Evolutionary conservation across 1,284 basidiomycete genomes (phyloP), one percentile per base, ranked within the genome.

Genomic region (Apiotrichum montevideense): DNA sequence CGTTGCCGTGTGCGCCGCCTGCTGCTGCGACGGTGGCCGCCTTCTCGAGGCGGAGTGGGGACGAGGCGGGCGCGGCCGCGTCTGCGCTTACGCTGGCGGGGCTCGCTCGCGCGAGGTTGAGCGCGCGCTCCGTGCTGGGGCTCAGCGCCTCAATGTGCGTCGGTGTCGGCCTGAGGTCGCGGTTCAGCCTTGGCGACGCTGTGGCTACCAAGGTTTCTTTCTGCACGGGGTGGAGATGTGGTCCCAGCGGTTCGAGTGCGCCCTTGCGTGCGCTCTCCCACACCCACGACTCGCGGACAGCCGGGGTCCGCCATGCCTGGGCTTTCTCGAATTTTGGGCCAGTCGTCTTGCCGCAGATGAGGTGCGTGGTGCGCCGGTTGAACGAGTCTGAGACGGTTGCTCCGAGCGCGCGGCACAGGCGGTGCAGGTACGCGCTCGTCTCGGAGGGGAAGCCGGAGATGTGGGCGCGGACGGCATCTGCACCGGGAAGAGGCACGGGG

Each of bases 201-300:
- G 21, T 21, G 21, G 21, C 21, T 21, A 21, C 21, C 21, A 21
- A 21, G 37, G 37, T 39, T 7, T 39, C 37, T 7, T 13, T 41
- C 32, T 11, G 35, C 9, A 50, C 10, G 13, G 43, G 33, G 48
- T 61, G 57, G 6, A 56, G 57, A 54, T 70, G 63, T 15, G 58
- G 57, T 33, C 60, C 62, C 8, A 59, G 61, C 3, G 62, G 57
- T 34, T 61, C 63, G 14, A 71, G 35, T n/a, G 43, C 40, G 7
- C 73, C 73, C 6, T 60, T 62, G 33, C 55, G 40, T 4, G 58
- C 75, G 59, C 71, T 70, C 0, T 61, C 59, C 43, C 70, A 59
- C 35, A 77, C 48, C 73, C 73, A 77, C 13, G 59, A 62, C 6
- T 71, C 62, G 7, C 60, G 57, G 41, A 75, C 63, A 3, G 71